Conservation (phyloP, 2,329 filamentous ascomycete genomes). For the Fusarium devonianum region DNA sequence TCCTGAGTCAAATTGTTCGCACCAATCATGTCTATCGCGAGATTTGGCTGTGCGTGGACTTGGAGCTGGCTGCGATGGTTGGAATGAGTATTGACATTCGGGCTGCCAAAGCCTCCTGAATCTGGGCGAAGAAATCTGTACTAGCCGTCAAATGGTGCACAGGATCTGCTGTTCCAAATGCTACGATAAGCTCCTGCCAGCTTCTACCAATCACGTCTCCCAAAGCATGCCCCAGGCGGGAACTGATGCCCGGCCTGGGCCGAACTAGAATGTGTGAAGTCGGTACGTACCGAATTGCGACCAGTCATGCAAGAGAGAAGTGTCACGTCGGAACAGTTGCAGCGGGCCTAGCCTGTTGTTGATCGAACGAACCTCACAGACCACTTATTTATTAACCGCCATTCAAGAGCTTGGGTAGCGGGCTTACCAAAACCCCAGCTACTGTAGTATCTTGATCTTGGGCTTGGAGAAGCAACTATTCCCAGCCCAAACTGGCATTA, state of each 20-base stretch:
- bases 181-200: slow-evolving; percentile 20
- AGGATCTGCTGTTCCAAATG: slow-evolving; percentile 17
- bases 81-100: not conserved
- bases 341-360: not conserved
- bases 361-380: not conserved
- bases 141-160: slow-evolving; percentile 17
- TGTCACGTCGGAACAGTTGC: not conserved
- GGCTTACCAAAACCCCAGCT: no score
- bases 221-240: slow-evolving; percentile 21
- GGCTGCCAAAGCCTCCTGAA: not conserved
- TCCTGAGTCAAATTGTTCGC: not conserved
- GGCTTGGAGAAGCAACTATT: no score
- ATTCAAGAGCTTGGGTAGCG: no score
- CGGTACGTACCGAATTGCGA: slow-evolving; percentile 11
- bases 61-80: slow-evolving; percentile 9
- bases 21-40: slow-evolving; percentile 6
- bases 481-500: no score
- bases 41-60: slow-evolving; percentile 7
- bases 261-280: slow-evolving; percentile 1
- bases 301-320: no score
- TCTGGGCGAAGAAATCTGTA: slow-evolving; percentile 28
- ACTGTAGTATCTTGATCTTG: no score
- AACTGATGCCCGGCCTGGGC: not conserved
- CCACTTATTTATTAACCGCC: slow-evolving; percentile 2
- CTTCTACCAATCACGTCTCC: slow-evolving; percentile 32